Conservation (phyloP, 2,329 filamentous ascomycete genomes). For the Claviceps maximensis region DNA sequence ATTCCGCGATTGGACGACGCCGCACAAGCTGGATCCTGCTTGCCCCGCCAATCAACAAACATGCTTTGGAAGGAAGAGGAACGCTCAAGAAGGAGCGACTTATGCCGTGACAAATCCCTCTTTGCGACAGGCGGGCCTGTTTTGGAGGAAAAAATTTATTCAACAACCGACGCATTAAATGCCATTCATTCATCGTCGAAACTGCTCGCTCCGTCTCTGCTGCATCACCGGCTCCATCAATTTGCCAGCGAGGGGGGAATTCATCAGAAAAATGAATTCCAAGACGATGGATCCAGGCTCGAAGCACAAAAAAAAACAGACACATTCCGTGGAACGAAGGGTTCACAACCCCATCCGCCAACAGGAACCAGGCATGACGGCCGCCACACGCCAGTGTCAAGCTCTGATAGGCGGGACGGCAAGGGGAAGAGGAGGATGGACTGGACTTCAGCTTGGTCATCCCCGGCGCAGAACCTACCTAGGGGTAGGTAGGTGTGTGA, state of each 20-base stretch:
- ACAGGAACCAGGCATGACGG: constrained; percentile 1
- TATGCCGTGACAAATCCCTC: background rate
- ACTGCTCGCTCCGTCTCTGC: background rate
- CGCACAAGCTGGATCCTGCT: background rate
- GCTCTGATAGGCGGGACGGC: background rate
- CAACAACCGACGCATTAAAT: no score
- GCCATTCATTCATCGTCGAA: background rate
- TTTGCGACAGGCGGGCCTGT: background rate
- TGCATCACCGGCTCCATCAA: background rate
- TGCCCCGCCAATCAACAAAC: background rate
- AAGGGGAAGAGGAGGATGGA: background rate
- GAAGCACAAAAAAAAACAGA: background rate
- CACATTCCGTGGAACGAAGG: constrained; percentile 4
- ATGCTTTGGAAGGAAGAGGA: no score
- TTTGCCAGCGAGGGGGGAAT: background rate
- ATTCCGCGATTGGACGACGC: constrained; percentile 1
- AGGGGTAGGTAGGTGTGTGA: background rate
- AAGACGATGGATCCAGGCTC: constrained; percentile 3
- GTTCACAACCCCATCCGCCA: constrained; percentile 1
- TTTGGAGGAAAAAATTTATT: background rate
- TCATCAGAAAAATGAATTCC: constrained; percentile 1
- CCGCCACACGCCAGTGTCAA: constrained; percentile 3
- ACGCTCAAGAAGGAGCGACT: background rate
- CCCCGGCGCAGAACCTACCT: no score
- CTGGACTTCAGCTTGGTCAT: no score